Evolutionary conservation across 1,284 basidiomycete genomes (phyloP).

Genomic region (Ceratobasidium sp.): DNA sequence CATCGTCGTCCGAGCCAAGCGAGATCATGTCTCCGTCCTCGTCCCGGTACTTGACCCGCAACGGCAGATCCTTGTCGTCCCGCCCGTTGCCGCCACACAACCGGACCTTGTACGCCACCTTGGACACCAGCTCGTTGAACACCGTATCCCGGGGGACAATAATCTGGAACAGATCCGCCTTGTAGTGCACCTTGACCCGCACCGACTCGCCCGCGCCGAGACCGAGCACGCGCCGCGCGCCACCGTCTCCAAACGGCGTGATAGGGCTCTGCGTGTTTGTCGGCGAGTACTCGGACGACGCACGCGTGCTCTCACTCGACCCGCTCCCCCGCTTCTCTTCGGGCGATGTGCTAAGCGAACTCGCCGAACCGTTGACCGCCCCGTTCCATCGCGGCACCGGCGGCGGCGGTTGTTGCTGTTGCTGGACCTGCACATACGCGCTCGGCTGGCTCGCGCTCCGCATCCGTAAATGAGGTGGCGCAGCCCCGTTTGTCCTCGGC

Average conservation of each 20-base stretch:
- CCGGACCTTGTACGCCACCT: constrained; percentile 91
- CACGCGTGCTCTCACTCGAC: constrained; percentile 79
- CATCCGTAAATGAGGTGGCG: constrained; percentile 50
- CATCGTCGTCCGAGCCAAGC: constrained; percentile 87
- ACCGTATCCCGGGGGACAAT: constrained; percentile 82
- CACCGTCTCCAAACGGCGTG: constrained; percentile 74
- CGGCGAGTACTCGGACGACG: constrained; percentile 77
- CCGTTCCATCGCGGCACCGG: constrained; percentile 60
- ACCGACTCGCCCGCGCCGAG: constrained; percentile 38
- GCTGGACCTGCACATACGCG: constrained; percentile 63
- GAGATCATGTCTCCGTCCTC: constrained; percentile 92
- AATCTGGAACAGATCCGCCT: constrained; percentile 92
- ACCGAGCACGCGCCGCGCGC: constrained; percentile 25
- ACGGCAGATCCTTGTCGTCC: constrained; percentile 73
- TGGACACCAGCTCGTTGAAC: constrained; percentile 85
- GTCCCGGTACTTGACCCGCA: constrained; percentile 89
- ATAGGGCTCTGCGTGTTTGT: constrained; percentile 82
- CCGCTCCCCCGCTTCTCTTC: constrained; percentile 69
- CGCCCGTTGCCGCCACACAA: constrained; percentile 72
- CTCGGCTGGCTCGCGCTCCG: constrained; percentile 80
- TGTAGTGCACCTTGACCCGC: constrained; percentile 83
- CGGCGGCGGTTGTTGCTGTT: constrained; percentile 65
- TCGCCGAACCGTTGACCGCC: constrained; percentile 44
- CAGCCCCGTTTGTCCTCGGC: constrained; percentile 17
- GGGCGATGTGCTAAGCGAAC: constrained; percentile 54